phyloP scores from a whole-genome alignment of 768 basidiomycete genomes.

The Strobilomyces echinocephalus region DNA sequence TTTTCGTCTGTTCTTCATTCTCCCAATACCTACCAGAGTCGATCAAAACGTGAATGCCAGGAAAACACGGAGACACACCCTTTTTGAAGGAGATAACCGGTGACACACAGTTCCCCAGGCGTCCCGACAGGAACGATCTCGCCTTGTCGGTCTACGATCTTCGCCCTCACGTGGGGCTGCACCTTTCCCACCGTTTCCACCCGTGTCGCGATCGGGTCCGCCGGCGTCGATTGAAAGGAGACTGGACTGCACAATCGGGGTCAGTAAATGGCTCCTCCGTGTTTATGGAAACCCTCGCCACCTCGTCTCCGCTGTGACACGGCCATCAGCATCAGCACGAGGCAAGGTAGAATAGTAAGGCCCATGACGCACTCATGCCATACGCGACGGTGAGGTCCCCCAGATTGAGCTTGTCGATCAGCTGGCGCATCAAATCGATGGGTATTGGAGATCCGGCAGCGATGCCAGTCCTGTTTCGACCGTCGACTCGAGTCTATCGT shows the following conservation, averaged over 20 bases:
- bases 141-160: conserved; percentile 55
- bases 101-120: conserved; percentile 68
- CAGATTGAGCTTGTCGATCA: conserved; percentile 65
- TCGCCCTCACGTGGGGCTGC: conserved; percentile 74
- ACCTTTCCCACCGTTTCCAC: conserved; percentile 79
- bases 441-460: conserved; percentile 78
- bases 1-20: conserved; percentile 61
- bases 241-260: conserved; percentile 53
- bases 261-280: background rate
- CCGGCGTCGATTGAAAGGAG: conserved; percentile 72
- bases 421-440: conserved; percentile 70
- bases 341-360: background rate
- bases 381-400: conserved; percentile 72
- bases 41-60: background rate
- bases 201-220: conserved; percentile 66
- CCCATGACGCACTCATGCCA: conserved; percentile 60
- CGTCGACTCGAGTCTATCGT: background rate
- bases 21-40: conserved; percentile 61
- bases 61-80: conserved; percentile 40
- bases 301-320: conserved; percentile 64
- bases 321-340: conserved; percentile 11
- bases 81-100: conserved; percentile 77
- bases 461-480: conserved; percentile 62
- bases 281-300: conserved; percentile 13
- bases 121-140: conserved; percentile 64